Evolutionary conservation across 495 filamentous ascomycete species (phyloP), one percentile per base, ranked within the genome.

Genomic region (Aspergillus avenaceus): DNA sequence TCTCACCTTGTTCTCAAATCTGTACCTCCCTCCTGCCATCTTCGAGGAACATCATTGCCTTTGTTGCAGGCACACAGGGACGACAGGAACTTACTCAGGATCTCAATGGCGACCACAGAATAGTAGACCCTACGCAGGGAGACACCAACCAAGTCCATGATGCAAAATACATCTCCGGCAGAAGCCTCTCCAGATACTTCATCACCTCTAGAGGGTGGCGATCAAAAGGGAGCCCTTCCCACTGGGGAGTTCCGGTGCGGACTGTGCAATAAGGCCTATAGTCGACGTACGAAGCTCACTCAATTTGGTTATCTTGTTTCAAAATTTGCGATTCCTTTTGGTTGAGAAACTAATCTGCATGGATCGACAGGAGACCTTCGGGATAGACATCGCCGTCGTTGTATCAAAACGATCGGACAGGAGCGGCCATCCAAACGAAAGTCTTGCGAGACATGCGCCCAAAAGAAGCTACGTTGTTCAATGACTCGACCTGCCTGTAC

Each of bases 391-490:
- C 56, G 56, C 1, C 56, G 56, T 5, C 56, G 56, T 25, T 59
- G 56, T 21, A 59, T 59, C 36, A 55, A 49, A 23, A 52, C 45
- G 4, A 40, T 45, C 6, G 56, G 56, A 19, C 48, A 59, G 40
- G 56, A 55, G 29, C 56, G 56, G 9, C 52, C 24, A 19, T 55
- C 56, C 8, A 59, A 55, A 42, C 56, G 56, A 7, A 59, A 59
- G 31, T 59, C 56, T 11, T 59, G 56, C 49, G 52, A 59, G 16
- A 49, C 45, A 2, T 59, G 56, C 29, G 52, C 52, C 2, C 49
- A 55, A 41, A 59, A 59, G 36, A 59, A 59, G 38, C 45, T 59
- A 9, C 56, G 56, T 2, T 59, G 56, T 21, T 59, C 56, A 1
- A 52, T 59, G 49, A 47, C 48, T 9, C 56, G 56, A n/a, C 56